These are phyloP conservation scores for Chalciporus pseudorubinellus DNA, from an alignment of 768 basidiomycete species.

Conservation along the genomic window DNA sequence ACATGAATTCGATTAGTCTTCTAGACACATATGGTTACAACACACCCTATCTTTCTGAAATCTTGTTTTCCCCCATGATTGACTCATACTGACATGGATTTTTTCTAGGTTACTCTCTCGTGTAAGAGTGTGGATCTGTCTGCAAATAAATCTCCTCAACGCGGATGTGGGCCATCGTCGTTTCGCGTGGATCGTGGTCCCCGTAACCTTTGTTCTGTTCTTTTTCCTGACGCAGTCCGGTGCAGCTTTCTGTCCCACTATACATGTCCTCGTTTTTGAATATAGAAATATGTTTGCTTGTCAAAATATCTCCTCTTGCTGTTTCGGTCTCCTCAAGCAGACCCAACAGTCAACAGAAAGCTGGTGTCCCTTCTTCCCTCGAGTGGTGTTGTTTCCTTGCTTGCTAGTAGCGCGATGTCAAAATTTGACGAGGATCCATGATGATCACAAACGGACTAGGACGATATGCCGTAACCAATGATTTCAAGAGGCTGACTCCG, in stretches of 20 bases:
- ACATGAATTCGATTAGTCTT: conserved; percentile 90
- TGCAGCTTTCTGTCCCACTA: too few species aligned
- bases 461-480: too few species aligned
- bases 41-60: conserved; percentile 22
- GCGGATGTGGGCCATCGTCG: too few species aligned
- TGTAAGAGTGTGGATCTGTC: too few species aligned
- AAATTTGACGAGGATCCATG: too few species aligned
- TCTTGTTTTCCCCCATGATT: background rate
- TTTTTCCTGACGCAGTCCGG: background rate
- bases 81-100: conserved; percentile 7
- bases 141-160: too few species aligned
- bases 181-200: background rate
- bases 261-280: background rate
- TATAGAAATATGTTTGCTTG: background rate
- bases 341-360: background rate
- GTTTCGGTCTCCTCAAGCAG: background rate
- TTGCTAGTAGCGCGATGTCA: too few species aligned
- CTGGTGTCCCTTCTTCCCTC: too few species aligned
- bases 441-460: too few species aligned
- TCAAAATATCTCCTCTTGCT: background rate
- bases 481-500: too few species aligned
- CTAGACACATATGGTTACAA: conserved; percentile 80
- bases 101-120: background rate
- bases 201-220: background rate
- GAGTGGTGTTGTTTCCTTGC: too few species aligned